Base-by-base conservation (phyloP, 176 grass and related monocot genomes). In the Eremochloa ophiuroides region DNA sequence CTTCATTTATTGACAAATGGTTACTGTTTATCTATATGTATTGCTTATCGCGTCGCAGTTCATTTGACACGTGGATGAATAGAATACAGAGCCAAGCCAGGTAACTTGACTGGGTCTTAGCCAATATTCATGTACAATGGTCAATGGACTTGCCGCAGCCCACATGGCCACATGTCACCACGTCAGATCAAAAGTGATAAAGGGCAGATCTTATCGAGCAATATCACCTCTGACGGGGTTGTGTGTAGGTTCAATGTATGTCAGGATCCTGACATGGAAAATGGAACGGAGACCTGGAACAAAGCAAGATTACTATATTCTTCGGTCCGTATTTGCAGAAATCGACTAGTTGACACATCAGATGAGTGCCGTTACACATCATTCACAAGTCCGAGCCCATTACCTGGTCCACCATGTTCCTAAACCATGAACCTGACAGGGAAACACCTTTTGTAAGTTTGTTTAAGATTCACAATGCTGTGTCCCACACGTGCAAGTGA, bases 341-440 rank as follows among this genome's bases (percentile, higher is more conserved):
- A 83, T 75, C 17, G 35, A 40, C 33, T 35, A 51, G 66, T 51
- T 85, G 84, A 91, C 85, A 84, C 76, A 87, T 87, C 89, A 87
- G 43, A 87, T 66, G 63, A 69, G 56, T 80, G 76, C 84, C 76
- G 46, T 55, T 76, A 55, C 71, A 78, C 77, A 82, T 81, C 30
- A 50, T 38, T 27, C 72, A 82, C 62, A 82, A 50, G 77, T 27
- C 72, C 56, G 27, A 66, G 35, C 69, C 81, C 76, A 75, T 69
- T 62, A 80, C 61, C 75, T 82, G 78, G 83, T 26, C 46, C 71
- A 81, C 71, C 83, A 73, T 42, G 72, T 82, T 80, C 65, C 56
- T 59, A 59, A 63, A 77, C 78, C 56, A 65, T 82, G 83, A 85
- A 89, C 65, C 56, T 82, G 71, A 73, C 44, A 73, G 66, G 18